Evolutionary conservation across 768 basidiomycete genomes (phyloP).

Genomic region (Strobilomyces dryophilus): DNA sequence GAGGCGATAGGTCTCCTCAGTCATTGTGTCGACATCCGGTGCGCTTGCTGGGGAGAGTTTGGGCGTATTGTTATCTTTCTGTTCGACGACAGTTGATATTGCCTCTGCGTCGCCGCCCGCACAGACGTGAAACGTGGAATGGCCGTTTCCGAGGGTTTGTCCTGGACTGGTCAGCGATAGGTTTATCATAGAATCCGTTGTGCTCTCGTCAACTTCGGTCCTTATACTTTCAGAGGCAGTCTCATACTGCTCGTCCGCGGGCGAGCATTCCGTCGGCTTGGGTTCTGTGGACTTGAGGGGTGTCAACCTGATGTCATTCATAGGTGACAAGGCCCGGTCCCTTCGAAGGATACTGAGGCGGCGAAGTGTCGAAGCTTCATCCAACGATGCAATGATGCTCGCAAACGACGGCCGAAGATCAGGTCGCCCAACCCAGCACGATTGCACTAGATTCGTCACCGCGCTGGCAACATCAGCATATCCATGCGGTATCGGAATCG

Average conservation of each 20-base stretch:
- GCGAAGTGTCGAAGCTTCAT: constrained; percentile 39
- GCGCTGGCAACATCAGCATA: constrained; percentile 31
- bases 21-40: constrained; percentile 37
- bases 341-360: constrained; percentile 18
- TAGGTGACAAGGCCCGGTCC: neutral
- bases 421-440: constrained; percentile 57
- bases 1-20: constrained; percentile 68
- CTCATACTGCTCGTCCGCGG: constrained; percentile 24
- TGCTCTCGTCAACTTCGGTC: constrained; percentile 13
- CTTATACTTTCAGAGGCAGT: constrained; percentile 26
- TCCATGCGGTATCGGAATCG: constrained; percentile 36
- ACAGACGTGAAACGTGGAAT: neutral
- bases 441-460: constrained; percentile 41
- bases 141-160: neutral
- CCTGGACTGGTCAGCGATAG: constrained; percentile 17
- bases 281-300: constrained; percentile 3
- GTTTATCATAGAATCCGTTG: constrained; percentile 11
- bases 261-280: constrained; percentile 16
- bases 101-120: constrained; percentile 3
- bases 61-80: neutral
- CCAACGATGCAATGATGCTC: constrained; percentile 42
- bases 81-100: neutral
- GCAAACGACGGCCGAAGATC: constrained; percentile 50
- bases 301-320: neutral
- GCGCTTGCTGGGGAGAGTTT: constrained; percentile 37